Conservation (phyloP, 805 yeast genomes). For the Starmera dryadoides region DNA sequence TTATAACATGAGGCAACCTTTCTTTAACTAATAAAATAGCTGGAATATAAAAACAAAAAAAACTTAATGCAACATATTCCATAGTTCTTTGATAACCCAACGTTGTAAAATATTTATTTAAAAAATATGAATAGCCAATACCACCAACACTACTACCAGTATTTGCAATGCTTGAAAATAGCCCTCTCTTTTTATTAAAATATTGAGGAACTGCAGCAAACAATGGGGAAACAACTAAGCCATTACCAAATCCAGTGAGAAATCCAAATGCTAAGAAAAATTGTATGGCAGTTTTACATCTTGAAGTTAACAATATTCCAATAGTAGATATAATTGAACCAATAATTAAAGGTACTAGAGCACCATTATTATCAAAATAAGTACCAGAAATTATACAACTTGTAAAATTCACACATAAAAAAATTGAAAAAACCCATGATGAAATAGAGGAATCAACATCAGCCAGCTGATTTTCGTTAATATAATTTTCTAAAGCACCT, state of each 20-base stretch:
- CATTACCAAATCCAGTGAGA: constrained; percentile 49
- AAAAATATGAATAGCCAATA: constrained; percentile 43
- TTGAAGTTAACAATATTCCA: constrained; percentile 48
- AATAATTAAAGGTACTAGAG: constrained; percentile 30
- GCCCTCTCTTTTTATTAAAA: constrained; percentile 51
- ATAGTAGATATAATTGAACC: constrained; percentile 35
- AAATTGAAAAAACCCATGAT: constrained; percentile 61
- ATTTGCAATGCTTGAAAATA: constrained; percentile 40
- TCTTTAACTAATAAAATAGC: constrained; percentile 30
- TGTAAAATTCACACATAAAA: constrained; percentile 39
- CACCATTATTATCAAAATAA: constrained; percentile 48
- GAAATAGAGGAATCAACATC: constrained; percentile 37
- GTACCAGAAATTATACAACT: constrained; percentile 49
- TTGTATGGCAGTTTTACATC: constrained; percentile 46
- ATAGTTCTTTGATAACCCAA: constrained; percentile 53
- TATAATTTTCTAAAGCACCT: constrained; percentile 58
- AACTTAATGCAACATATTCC: constrained; percentile 40
- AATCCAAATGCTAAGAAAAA: constrained; percentile 52
- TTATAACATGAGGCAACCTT: constrained; percentile 26
- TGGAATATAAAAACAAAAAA: constrained; percentile 26
- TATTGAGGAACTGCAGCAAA: constrained; percentile 59
- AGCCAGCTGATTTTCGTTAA: constrained; percentile 46
- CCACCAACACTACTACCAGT: constrained; percentile 52
- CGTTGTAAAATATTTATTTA: constrained; percentile 35
- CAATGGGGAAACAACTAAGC: constrained; percentile 48